phyloP scores from a whole-genome alignment of 345 rosid species.

The Eutrema heterophyllum region DNA sequence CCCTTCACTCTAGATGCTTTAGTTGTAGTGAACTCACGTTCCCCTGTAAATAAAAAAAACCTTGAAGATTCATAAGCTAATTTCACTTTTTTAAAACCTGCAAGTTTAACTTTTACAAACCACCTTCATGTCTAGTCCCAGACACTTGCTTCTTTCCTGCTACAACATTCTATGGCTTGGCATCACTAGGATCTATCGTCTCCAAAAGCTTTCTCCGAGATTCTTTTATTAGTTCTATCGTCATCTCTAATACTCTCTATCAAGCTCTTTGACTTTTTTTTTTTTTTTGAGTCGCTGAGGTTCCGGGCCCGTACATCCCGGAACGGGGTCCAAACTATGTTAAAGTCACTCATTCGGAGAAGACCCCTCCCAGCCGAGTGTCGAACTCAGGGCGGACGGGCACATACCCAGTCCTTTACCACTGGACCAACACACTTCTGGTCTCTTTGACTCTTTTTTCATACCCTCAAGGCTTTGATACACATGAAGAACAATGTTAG shows the following conservation, averaged over 20 bases:
- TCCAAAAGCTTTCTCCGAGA: background rate
- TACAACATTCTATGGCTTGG: background rate
- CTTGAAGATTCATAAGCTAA: conserved; percentile 9
- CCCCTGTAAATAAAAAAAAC: background rate
- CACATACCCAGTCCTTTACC: no score
- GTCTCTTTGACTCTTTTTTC: background rate
- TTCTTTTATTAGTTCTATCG: conserved; percentile 14
- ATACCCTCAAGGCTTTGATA: conserved; percentile 28
- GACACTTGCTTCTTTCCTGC: conserved; percentile 1
- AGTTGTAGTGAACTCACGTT: background rate
- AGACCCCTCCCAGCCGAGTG: no score
- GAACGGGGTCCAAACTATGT: no score
- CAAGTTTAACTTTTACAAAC: background rate
- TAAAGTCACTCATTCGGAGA: no score
- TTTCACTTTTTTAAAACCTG: background rate
- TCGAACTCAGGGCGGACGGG: no score
- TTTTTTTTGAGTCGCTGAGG: no score
- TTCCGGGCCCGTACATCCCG: no score
- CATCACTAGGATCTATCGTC: background rate
- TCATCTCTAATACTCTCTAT: conserved; percentile 43
- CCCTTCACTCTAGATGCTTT: conserved; percentile 6
- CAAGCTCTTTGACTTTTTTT: conserved; percentile 39
- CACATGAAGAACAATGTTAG: conserved; percentile 17
- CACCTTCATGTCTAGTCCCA: conserved; percentile 8
- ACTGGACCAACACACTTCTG: no score